phyloP scores from a whole-genome alignment of 2,329 filamentous ascomycete genomes.

The Myotisia sp. region DNA sequence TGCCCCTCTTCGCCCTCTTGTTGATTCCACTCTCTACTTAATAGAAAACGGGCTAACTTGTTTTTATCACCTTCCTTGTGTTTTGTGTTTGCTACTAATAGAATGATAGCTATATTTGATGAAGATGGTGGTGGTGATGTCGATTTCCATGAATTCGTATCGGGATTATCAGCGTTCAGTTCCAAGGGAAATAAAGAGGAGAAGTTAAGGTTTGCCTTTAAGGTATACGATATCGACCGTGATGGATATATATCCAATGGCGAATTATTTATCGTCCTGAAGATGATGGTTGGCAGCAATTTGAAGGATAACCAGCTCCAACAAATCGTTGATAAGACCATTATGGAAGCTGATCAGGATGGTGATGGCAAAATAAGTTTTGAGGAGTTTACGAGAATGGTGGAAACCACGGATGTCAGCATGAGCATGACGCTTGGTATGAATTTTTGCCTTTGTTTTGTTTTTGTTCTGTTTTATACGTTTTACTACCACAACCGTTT shows the following conservation, averaged over 20 bases:
- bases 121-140: slow-evolving; percentile 96
- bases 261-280: slow-evolving; percentile 96
- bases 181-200: slow-evolving; percentile 99
- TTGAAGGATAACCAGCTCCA: slow-evolving; percentile 97
- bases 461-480: no score
- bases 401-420: slow-evolving; percentile 71
- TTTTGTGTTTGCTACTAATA: no score
- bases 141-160: slow-evolving; percentile 97
- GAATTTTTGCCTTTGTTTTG: no score
- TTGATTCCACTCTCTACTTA: neutral
- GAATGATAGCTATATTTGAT: slow-evolving; percentile 99
- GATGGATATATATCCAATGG: slow-evolving; percentile 98
- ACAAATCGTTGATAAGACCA: slow-evolving; percentile 99
- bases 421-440: slow-evolving; percentile 55
- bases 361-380: slow-evolving; percentile 97
- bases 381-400: slow-evolving; percentile 97
- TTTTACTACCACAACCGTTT: no score
- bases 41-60: no score
- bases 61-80: neutral
- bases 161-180: slow-evolving; percentile 85
- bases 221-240: slow-evolving; percentile 98
- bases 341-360: slow-evolving; percentile 97
- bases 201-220: slow-evolving; percentile 95
- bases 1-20: neutral
- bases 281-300: slow-evolving; percentile 99